These are phyloP conservation scores for Phylloboletellus chloephorus DNA, from an alignment of 1,284 basidiomycete genomes.

Conservation along the genomic window DNA sequence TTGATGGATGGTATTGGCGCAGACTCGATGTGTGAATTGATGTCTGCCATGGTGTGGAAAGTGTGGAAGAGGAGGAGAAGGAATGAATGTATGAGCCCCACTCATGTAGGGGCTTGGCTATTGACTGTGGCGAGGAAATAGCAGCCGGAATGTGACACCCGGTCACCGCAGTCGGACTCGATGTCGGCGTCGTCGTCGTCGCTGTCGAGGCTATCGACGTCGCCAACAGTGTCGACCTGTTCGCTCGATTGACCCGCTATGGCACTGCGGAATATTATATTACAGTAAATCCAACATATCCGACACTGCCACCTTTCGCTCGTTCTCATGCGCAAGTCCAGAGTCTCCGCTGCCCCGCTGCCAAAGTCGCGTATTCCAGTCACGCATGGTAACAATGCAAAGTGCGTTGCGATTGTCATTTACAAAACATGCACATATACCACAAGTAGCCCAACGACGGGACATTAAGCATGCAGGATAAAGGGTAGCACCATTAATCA, in stretches of 20 bases:
- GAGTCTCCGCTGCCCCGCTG: no score
- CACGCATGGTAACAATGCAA: no score
- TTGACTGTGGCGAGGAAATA: no score
- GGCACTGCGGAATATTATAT: conserved; percentile 12
- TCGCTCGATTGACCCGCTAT: conserved; percentile 13
- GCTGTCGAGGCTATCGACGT: not conserved
- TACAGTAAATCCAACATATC: no score
- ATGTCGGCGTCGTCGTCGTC: not conserved
- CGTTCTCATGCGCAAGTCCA: no score
- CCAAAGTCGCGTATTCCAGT: no score
- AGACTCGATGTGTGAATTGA: conserved; percentile 40
- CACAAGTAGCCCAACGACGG: no score
- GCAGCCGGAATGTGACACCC: no score
- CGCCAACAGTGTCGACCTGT: not conserved
- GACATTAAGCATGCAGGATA: no score
- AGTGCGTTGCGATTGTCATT: not conserved
- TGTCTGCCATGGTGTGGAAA: conserved; percentile 16
- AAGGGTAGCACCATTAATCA: no score
- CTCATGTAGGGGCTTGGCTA: conserved; percentile 7
- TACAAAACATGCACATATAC: not conserved
- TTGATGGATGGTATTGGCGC: conserved; percentile 55
- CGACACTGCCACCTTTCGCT: no score
- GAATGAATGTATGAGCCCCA: conserved; percentile 5
- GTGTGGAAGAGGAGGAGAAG: not conserved
- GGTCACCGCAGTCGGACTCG: not conserved